Evolutionary conservation across 345 rosid genomes (phyloP).

Genomic region (Aegle marmelos): DNA sequence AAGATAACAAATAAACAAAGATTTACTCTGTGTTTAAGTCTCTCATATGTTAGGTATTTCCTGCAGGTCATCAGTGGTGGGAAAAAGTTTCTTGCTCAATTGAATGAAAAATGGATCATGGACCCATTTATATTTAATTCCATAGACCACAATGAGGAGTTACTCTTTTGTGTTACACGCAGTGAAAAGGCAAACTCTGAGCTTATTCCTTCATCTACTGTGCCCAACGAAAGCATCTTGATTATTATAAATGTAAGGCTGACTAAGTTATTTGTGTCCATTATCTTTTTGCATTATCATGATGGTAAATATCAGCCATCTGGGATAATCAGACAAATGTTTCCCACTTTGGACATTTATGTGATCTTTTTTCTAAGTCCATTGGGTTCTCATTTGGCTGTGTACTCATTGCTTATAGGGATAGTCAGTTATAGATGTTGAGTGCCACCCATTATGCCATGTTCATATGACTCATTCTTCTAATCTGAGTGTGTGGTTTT

Average conservation of each 20-base stretch:
- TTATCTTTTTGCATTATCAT: not conserved
- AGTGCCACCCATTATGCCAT: not conserved
- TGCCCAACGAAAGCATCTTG: constrained; percentile 26
- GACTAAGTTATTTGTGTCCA: constrained; percentile 1
- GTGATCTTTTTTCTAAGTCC: not conserved
- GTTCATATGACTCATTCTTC: not conserved
- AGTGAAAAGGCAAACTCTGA: constrained; percentile 26
- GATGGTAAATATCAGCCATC: not conserved
- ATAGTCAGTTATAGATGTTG: not conserved
- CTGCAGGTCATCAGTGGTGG: constrained; percentile 30
- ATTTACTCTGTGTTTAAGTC: not conserved
- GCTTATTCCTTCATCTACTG: constrained; percentile 27
- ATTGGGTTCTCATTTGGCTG: constrained; percentile 3
- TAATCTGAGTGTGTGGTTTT: constrained; percentile 11
- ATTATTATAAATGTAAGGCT: constrained; percentile 29
- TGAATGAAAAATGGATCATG: constrained; percentile 22
- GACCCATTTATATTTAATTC: constrained; percentile 12
- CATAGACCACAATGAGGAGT: constrained; percentile 22
- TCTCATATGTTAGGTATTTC: constrained; percentile 3
- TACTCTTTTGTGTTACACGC: constrained; percentile 32
- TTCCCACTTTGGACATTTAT: not conserved
- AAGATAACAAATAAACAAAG: not conserved
- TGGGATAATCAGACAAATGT: not conserved
- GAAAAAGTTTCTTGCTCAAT: constrained; percentile 34
- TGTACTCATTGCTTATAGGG: not conserved